Evolutionary conservation across 495 filamentous ascomycete species (phyloP).

Genomic region (Penicillium cosmopolitanum): DNA sequence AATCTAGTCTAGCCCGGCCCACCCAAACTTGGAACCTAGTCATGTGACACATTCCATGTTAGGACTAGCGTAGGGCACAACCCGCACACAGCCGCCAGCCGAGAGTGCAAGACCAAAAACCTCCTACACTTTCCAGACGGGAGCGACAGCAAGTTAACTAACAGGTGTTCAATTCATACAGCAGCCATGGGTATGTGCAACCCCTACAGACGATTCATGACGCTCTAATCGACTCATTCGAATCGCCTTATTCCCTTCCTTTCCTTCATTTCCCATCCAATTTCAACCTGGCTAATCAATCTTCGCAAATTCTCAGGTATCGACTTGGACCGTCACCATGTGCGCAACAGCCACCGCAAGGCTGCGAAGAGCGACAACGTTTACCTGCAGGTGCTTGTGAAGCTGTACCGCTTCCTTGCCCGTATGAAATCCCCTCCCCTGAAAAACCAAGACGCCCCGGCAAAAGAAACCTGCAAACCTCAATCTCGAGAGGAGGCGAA

Average conservation of each 20-base stretch:
- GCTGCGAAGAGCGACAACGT: slow-evolving; percentile 98
- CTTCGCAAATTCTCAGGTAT: slow-evolving; percentile 52
- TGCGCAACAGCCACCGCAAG: slow-evolving; percentile 85
- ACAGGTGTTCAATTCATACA: slow-evolving; percentile 47
- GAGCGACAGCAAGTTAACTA: slow-evolving; percentile 52
- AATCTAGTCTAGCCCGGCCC: background rate
- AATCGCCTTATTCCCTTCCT: background rate
- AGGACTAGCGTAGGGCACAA: slow-evolving; percentile 52
- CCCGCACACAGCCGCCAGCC: slow-evolving; percentile 52
- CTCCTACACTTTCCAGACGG: slow-evolving; percentile 46
- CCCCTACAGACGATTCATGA: too few species aligned
- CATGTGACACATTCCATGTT: slow-evolving; percentile 20
- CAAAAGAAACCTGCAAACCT: background rate
- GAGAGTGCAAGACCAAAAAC: slow-evolving; percentile 50
- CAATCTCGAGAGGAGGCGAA: background rate
- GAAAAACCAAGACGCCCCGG: background rate
- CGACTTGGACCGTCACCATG: slow-evolving; percentile 79
- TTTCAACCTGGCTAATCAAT: background rate
- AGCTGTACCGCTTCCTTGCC: slow-evolving; percentile 97
- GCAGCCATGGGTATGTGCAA: slow-evolving; percentile 53
- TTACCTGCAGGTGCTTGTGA: slow-evolving; percentile 95
- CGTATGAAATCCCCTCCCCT: slow-evolving; percentile 65
- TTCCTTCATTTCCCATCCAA: slow-evolving; percentile 1
- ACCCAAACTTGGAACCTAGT: background rate
- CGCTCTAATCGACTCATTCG: background rate